Evolutionary conservation across 2,329 filamentous ascomycete genomes (phyloP), one percentile per base, ranked within the genome.

Genomic region (Hyphodiscus sp.): DNA sequence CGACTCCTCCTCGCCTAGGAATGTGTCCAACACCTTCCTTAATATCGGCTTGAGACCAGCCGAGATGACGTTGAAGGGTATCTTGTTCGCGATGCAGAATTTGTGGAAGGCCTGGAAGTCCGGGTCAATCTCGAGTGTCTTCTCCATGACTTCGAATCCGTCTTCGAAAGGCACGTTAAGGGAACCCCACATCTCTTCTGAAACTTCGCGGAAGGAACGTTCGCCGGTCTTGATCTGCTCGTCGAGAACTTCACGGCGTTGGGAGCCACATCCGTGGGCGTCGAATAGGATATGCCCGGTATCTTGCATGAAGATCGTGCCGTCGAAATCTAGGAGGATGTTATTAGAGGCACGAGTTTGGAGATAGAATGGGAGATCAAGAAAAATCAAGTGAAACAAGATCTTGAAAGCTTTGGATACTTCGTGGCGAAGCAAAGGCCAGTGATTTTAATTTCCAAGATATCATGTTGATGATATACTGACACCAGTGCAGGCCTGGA

Each of bases 271-370:
- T 49, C 84, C 83, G 59, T 83, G 77, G 61, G 74, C 74, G 65
- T 86, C 82, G 68, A 86, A 85, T 48, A 87, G 78, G 59, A 86
- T 77, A 65, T 87, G 83, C 45, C 85, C 85, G 1, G 81, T 86
- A 61, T 85, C 81, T 74, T 86, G 81, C 76, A 84, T 83, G 73
- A 85, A 86, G 58, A 87, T 87, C 3, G 83, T 87, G 58, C 83
- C 83, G 67, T 87, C 83, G 61, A 87, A 87, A 68, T 87, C 82
- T 85, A 29, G 47, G 9, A 20, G 20, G 43, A 15, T 30, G 18
- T 43, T 48, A 50, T 43, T 48, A 50, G 47, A 30, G 42, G 2
- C 20, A 20, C 9, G 19, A 16, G n/a, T 41, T 20, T 11, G 38
- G 1, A n/a, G 26, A 10, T 20, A 8, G 16, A 41, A 13, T 20